A percentile compares a stretch with the other conserved stretches of the same genome.
These are phyloP conservation scores for Xylona heveae DNA, from an alignment of 495 filamentous ascomycete species.

Conservation along the genomic window DNA sequence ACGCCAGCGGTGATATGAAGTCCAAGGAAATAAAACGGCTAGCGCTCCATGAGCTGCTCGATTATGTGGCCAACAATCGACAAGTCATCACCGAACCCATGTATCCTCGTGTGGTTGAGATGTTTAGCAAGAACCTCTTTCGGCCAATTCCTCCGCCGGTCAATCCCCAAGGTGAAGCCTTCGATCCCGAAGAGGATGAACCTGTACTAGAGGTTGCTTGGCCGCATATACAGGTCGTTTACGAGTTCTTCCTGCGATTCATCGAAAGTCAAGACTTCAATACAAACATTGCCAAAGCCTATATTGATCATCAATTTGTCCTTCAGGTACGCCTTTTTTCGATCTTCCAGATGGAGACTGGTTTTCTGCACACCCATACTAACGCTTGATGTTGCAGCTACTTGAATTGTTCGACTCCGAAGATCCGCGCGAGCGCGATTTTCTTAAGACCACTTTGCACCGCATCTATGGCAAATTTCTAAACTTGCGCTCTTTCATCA, in stretches of 20 bases:
- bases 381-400: conserved; percentile 24
- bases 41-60: conserved; percentile 86
- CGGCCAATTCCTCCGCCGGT: conserved; percentile 89
- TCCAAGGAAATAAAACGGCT: conserved; percentile 99
- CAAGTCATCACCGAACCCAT: conserved; percentile 98
- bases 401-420: conserved; percentile 99
- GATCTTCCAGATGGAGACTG: conserved; percentile 1
- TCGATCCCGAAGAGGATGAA: conserved; percentile 97
- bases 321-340: conserved; percentile 38
- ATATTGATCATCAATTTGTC: conserved; percentile 96
- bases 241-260: conserved; percentile 97
- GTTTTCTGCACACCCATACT: neutral
- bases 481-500: conserved; percentile 90
- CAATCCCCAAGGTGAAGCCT: conserved; percentile 95
- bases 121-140: conserved; percentile 99
- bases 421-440: conserved; percentile 91
- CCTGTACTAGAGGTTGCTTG: conserved; percentile 96
- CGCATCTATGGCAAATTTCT: conserved; percentile 99
- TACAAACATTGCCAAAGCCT: conserved; percentile 97
- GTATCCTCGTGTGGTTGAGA: conserved; percentile 96
- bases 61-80: conserved; percentile 96
- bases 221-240: conserved; percentile 98
- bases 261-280: conserved; percentile 99
- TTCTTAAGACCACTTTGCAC: conserved; percentile 94
- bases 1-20: conserved; percentile 96